phyloP scores from a whole-genome alignment of 371 early-diverging fungal species.

The Circinella umbellata region DNA sequence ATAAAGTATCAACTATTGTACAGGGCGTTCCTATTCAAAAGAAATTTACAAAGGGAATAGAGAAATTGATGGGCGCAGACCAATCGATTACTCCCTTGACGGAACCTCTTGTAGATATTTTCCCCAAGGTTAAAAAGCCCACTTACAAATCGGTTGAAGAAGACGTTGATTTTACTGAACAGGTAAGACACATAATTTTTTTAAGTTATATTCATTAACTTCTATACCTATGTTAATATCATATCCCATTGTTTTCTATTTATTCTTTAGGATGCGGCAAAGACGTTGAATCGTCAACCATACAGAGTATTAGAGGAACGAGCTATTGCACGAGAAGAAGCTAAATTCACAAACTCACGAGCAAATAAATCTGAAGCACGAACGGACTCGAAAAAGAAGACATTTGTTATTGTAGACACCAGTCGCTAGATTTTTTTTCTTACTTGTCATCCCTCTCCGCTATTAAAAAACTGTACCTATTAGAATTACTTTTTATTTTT shows the following conservation, averaged over 20 bases:
- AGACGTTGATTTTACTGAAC: slow-evolving; percentile 68
- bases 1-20: not conserved
- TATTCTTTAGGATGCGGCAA: slow-evolving; percentile 76
- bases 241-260: not conserved
- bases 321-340: slow-evolving; percentile 44
- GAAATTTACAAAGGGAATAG: slow-evolving; percentile 81
- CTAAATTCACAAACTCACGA: slow-evolving; percentile 33
- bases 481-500: slow-evolving; percentile 2
- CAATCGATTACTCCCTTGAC: slow-evolving; percentile 24
- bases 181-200: slow-evolving; percentile 26
- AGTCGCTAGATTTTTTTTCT: slow-evolving; percentile 34
- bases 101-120: slow-evolving; percentile 69
- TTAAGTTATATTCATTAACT: too few species aligned
- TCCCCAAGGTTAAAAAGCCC: slow-evolving; percentile 76
- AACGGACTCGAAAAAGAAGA: slow-evolving; percentile 24
- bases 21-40: slow-evolving; percentile 65
- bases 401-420: slow-evolving; percentile 50
- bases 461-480: not conserved
- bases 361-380: slow-evolving; percentile 18
- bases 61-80: slow-evolving; percentile 76
- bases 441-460: not conserved
- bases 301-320: slow-evolving; percentile 67
- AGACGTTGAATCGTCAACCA: slow-evolving; percentile 74
- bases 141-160: slow-evolving; percentile 83
- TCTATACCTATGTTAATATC: not conserved